Base-by-base conservation (phyloP, 2,329 filamentous ascomycete species). In the Grosmannia serpens region DNA sequence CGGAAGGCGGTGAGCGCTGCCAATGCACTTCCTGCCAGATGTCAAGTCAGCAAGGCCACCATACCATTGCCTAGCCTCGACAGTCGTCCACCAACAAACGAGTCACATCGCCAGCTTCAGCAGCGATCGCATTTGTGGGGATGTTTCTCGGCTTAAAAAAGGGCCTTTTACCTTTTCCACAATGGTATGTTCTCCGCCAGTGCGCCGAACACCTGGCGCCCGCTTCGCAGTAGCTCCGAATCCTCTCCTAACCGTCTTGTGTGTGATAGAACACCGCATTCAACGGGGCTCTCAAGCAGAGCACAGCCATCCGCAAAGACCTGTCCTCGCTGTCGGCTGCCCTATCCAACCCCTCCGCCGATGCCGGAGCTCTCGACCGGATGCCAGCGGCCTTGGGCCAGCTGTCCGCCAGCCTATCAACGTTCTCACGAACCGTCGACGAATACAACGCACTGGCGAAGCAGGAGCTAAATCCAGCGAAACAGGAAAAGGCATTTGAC, bases 401-500 rank as follows among this genome's bases (percentile, higher is more conserved):
- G 68, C 81, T 91, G 65, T 86, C 86, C 5, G 87, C 86, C 38
- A 88, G 87, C 9, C 65, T 77, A 10, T 74, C 75, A 0, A 84
- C 91, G 60, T 91, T 99, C 71, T 83, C 88, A 53, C 89, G 94
- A 61, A 95, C 90, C 1, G 80, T 99, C 63, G 91, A 96, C 74
- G 91, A 96, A 69, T 99, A 99, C 77, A 84, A 87, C 67, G 81
- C 82, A 58, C 83, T 95, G 33, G 87, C 91, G 1, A 88, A 89
- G 64, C 88, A 92, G 67, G 94, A 99, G 72, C 83, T 96, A 35
- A 91, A 95, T 59, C 82, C 88, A 5, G 87, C 89, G 60, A 99
- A 97, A 74, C 89, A 95, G 65, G 87, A 94, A 61, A 96, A 97
- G 69, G 94, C 92, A 1, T 79, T 84, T 63, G 90, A 95, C 69